Conservation (phyloP, 2,329 filamentous ascomycete genomes). For the Fusarium camptoceras region DNA sequence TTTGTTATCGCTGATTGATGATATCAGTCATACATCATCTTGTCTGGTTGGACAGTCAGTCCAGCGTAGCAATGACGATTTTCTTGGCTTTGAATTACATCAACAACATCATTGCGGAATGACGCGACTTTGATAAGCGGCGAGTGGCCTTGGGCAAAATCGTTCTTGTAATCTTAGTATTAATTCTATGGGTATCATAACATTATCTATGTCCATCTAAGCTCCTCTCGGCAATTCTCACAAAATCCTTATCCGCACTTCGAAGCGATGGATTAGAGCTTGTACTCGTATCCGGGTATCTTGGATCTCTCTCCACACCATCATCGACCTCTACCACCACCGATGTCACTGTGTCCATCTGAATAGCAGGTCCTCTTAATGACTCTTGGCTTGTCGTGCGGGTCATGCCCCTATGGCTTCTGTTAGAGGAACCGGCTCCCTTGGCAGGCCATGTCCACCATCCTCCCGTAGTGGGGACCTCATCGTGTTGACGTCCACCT, state of each 20-base stretch:
- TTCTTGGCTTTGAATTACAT: background rate
- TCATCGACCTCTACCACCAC: constrained; percentile 56
- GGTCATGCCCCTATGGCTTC: constrained; percentile 24
- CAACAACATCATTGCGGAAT: background rate
- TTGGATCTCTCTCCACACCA: constrained; percentile 41
- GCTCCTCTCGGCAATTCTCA: constrained; percentile 12
- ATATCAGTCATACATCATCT: background rate
- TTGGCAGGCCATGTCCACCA: constrained; percentile 48
- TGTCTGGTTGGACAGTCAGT: background rate
- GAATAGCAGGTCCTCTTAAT: constrained; percentile 54
- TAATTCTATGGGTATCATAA: background rate
- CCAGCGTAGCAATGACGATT: background rate
- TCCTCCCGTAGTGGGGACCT: constrained; percentile 31
- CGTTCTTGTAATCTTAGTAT: background rate
- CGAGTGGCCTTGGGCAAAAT: too few species aligned
- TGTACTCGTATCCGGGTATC: constrained; percentile 41
- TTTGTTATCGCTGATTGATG: background rate
- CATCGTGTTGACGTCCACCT: constrained; percentile 42
- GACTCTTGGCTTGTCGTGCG: constrained; percentile 50
- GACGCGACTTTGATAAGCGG: background rate
- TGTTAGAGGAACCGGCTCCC: constrained; percentile 6
- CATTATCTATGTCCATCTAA: constrained; percentile 11
- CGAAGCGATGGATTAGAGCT: constrained; percentile 45
- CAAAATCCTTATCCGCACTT: constrained; percentile 46
- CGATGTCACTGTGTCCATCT: constrained; percentile 58